These are phyloP conservation scores for Arachnomyces sp. DNA, from an alignment of 2,329 filamentous ascomycete genomes.

Conservation along the genomic window DNA sequence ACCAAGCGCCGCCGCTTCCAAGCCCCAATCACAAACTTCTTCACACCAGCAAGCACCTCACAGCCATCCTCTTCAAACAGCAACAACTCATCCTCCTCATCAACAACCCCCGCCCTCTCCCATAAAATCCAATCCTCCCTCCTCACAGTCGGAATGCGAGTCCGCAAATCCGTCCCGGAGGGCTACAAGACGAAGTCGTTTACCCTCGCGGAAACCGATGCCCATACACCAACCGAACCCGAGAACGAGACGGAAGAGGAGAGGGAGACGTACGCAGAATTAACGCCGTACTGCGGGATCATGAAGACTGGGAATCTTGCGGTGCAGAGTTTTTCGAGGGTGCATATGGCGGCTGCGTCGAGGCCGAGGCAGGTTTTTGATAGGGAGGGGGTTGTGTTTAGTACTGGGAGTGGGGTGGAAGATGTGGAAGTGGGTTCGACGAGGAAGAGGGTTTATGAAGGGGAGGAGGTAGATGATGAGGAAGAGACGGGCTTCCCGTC, in stretches of 20 bases:
- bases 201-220: conserved; percentile 4
- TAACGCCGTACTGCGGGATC: conserved; percentile 74
- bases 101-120: conserved; percentile 49
- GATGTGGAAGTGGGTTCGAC: no score
- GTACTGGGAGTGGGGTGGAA: no score
- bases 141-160: conserved; percentile 87
- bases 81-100: conserved; percentile 27
- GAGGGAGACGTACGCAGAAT: conserved; percentile 42
- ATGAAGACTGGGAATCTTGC: conserved; percentile 65
- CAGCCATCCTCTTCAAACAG: conserved; percentile 13
- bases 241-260: conserved; percentile 14
- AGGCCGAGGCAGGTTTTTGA: no score
- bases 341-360: no score
- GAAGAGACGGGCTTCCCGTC: conserved; percentile 20
- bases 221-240: conserved; percentile 5
- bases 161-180: conserved; percentile 87
- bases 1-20: conserved; percentile 40
- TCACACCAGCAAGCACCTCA: conserved; percentile 18
- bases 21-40: conserved; percentile 36
- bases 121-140: conserved; percentile 68
- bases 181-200: conserved; percentile 61
- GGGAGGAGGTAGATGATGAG: conserved; percentile 32
- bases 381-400: no score
- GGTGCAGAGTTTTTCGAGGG: conserved; percentile 48
- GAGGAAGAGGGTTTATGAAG: no score